Evolutionary conservation across 176 grass and related monocot species (phyloP).

Genomic region (Raddia distichophylla): DNA sequence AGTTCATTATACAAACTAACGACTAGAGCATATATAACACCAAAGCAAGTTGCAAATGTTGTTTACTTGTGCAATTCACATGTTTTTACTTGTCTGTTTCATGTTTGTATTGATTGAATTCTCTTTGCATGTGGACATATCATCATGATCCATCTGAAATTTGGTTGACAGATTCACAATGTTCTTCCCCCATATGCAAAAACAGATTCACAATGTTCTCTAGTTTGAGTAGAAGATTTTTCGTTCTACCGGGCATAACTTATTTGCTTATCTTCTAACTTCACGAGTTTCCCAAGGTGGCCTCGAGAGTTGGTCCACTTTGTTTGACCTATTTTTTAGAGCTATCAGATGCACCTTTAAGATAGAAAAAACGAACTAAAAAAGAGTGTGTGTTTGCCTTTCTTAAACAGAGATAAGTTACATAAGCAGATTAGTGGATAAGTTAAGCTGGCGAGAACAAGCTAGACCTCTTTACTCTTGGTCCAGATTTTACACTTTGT

Average conservation of each 20-base stretch:
- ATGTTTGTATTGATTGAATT: background rate
- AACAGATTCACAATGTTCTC: background rate
- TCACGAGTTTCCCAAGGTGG: too few species aligned
- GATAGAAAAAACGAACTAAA: too few species aligned
- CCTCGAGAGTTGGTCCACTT: too few species aligned
- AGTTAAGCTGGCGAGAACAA: too few species aligned
- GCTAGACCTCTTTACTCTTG: background rate
- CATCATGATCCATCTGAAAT: slow-evolving; percentile 23
- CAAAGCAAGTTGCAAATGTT: background rate
- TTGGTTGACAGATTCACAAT: background rate
- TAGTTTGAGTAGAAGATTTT: background rate
- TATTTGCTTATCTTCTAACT: too few species aligned
- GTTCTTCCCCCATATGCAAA: too few species aligned
- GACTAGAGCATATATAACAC: background rate
- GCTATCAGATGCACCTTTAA: too few species aligned
- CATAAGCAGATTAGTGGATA: too few species aligned
- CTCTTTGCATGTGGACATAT: background rate
- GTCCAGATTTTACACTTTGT: background rate
- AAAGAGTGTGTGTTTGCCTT: too few species aligned
- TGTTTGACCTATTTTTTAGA: too few species aligned
- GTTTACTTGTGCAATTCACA: slow-evolving; percentile 27
- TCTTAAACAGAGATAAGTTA: too few species aligned
- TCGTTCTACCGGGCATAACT: too few species aligned
- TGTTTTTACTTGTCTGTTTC: background rate
- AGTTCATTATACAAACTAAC: background rate